Evolutionary conservation across 441 rosid species (phyloP).

Genomic region (Gossypium davidsonii): DNA sequence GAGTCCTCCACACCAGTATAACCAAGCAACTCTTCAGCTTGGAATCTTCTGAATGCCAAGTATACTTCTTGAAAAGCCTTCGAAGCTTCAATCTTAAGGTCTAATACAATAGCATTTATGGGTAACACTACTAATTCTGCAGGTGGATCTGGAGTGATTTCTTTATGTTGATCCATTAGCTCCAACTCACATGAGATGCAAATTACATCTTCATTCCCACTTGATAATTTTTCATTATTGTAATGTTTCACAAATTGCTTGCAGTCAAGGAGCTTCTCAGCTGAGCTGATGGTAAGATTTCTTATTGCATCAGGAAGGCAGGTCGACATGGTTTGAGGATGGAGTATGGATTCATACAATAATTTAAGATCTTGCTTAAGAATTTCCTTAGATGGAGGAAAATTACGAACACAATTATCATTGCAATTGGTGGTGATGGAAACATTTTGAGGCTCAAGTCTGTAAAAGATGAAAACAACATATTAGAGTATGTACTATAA

Average conservation of each 20-base stretch:
- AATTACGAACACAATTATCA: slow-evolving; percentile 18
- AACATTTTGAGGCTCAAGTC: slow-evolving; percentile 42
- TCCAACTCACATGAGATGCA: slow-evolving; percentile 41
- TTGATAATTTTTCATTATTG: slow-evolving; percentile 22
- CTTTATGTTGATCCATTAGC: slow-evolving; percentile 31
- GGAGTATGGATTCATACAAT: slow-evolving; percentile 40
- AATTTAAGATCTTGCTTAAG: slow-evolving; percentile 42
- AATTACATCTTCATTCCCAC: slow-evolving; percentile 15
- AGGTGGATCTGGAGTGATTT: slow-evolving; percentile 28
- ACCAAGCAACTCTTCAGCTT: slow-evolving; percentile 51
- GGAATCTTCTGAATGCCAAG: slow-evolving; percentile 45
- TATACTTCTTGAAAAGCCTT: slow-evolving; percentile 58
- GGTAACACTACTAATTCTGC: slow-evolving; percentile 39
- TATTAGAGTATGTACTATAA: neutral
- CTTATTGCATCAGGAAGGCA: slow-evolving; percentile 27
- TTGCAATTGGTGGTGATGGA: neutral
- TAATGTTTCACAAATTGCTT: slow-evolving; percentile 61
- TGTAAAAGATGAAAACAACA: slow-evolving; percentile 20
- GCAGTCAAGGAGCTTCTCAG: slow-evolving; percentile 58
- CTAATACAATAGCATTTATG: slow-evolving; percentile 40
- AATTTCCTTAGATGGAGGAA: slow-evolving; percentile 46
- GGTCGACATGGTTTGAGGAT: slow-evolving; percentile 32
- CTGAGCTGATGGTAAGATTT: slow-evolving; percentile 30
- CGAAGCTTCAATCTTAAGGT: slow-evolving; percentile 46
- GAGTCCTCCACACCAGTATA: slow-evolving; percentile 51